Evolutionary conservation across 2,329 filamentous ascomycete species (phyloP), one percentile per base, ranked within the genome.

Genomic region (Cladosporium colombiae): DNA sequence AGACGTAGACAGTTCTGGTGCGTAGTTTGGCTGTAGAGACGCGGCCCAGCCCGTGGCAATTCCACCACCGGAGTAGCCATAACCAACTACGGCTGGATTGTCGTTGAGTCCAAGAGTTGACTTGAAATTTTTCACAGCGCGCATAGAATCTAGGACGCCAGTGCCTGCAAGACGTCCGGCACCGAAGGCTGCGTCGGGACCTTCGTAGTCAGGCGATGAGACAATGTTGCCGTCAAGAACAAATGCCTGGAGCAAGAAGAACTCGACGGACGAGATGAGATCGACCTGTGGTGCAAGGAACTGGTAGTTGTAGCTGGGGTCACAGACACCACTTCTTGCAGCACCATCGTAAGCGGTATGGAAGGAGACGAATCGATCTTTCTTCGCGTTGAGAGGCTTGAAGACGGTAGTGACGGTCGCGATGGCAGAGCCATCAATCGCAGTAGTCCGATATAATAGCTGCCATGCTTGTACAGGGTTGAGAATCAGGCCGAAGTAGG

Each of bases 51-150:
- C 83, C 1, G 77, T 81, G 0, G 84, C 83, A 29, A 86, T 71
- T 2, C 81, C 80, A 10, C 85, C 85, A 5, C 85, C 85, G 0
- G 82, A 85, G 70, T 86, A 88, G 0, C 85, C 85, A 79, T 81
- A 84, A 64, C 86, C 73, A 2, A 80, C 78, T 50, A 81, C 72
- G 4, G 68, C 74, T 4, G 71, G 70, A 2, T 64, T 70, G n/a
- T 35, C 53, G 11, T 65, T 60, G 16, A 75, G 62, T 18, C 69
- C 68, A 0, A 81, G 72, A 5, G 73, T 72, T 1, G 60, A 57
- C 5, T 63, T 64, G 23, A 60, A 74, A 8, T 73, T 70, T 13
- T 77, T 65, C 0, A 79, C 76, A 8, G 81, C 81, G 5, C 81
- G 78, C 23, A 82, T 74, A 8, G 73, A 72, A 70, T 84, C 79